Evolutionary conservation across 345 rosid species (phyloP).

Genomic region (Euphorbia peplus): DNA sequence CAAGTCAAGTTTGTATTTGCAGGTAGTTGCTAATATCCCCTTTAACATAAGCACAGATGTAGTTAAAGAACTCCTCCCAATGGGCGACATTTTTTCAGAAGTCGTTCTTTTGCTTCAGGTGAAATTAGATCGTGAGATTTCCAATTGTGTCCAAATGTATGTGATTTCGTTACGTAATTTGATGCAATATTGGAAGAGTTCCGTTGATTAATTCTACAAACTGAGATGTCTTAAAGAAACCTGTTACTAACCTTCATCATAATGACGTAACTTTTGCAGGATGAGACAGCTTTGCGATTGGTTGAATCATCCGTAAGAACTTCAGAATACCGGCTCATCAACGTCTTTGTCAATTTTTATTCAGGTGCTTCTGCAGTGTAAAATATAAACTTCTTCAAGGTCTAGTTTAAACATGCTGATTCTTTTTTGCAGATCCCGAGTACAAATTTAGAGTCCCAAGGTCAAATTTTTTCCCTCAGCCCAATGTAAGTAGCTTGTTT

Average conservation of each 20-base stretch:
- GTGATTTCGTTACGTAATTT: not conserved
- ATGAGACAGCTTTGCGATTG: constrained; percentile 74
- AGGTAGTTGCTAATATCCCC: constrained; percentile 90
- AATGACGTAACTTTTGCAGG: constrained; percentile 40
- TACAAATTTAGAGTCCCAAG: constrained; percentile 79
- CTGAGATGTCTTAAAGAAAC: too few relatives aligned
- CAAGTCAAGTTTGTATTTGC: constrained; percentile 12
- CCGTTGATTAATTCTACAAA: too few relatives aligned
- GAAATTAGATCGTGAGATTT: not conserved
- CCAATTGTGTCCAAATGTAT: not conserved
- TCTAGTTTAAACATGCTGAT: constrained; percentile 6
- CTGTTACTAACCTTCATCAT: not conserved
- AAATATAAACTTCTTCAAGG: not conserved
- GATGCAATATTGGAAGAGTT: not conserved
- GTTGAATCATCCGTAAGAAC: constrained; percentile 56
- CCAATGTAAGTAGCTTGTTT: constrained; percentile 55
- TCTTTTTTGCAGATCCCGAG: constrained; percentile 62
- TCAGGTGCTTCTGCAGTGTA: constrained; percentile 48
- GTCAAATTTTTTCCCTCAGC: constrained; percentile 79
- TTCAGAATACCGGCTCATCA: constrained; percentile 75
- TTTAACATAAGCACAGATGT: constrained; percentile 88
- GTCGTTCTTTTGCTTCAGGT: constrained; percentile 92
- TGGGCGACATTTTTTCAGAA: constrained; percentile 90
- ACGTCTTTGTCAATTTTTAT: constrained; percentile 70
- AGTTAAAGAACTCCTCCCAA: constrained; percentile 77